Evolutionary conservation across 2,329 filamentous ascomycete genomes (phyloP), one percentile per base, ranked within the genome.

Genomic region (Eurotiales sp.): DNA sequence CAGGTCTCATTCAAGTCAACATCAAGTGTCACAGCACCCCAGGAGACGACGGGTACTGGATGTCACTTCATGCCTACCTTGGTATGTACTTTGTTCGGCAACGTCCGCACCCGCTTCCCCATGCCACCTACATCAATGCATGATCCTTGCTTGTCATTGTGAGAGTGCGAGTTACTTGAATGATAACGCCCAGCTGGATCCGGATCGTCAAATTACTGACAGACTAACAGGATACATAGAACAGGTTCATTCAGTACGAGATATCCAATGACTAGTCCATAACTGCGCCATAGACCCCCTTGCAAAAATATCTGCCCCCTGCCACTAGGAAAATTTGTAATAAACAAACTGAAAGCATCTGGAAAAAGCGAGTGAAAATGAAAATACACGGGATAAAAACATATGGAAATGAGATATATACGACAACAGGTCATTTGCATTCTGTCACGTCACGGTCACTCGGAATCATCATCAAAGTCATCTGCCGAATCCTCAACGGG

Each of bases 401-500:
- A 32, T 15, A 37, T 19, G n/a, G 25, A 44, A 37, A 30, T 27
- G 19, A 17, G 15, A 45, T 47, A 29, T 27, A 48, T 42, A 42
- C 37, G 42, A 8, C 6, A 23, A 25, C 36, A 49, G 29, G n/a
- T 39, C 34, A 50, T 21, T 46, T 27, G 46, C 15, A 21, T 39
- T 17, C 40, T 43, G 40, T 30, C 14, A 22, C 17, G 14, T 27
- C 25, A 27, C 25, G 10, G n/a, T 51, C 47, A 58, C 23, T 60
- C 60, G 48, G 54, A 50, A 54, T 62, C 59, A 54, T 62, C 59
- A 22, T 56, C 58, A 57, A 73, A 73, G 55, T 72, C 72, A 59
- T 73, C 71, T 12, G 57, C 67, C 2, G 66, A 70, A 27, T 57
- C 62, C n/a, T 61, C 65, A 39, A 58, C 61, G n/a, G 57, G 61